These are phyloP conservation scores for Backusella morwellensis DNA, from an alignment of 192 early-diverging fungal genomes.

Conservation along the genomic window DNA sequence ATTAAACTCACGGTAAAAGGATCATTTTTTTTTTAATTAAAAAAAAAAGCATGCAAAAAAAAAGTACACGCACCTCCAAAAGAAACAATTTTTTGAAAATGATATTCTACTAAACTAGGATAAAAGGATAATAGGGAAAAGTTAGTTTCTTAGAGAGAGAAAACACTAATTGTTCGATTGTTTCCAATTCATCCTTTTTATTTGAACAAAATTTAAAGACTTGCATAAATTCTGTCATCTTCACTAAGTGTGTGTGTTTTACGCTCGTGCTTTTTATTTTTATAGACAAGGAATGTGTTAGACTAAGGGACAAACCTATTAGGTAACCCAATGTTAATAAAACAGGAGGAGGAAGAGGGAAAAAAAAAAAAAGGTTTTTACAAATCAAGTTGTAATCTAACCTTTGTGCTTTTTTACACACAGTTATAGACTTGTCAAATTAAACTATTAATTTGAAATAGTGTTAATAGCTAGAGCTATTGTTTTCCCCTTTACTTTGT, in stretches of 20 bases:
- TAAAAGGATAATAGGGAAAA: not conserved
- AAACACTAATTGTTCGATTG: not conserved
- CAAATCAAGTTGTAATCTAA: not conserved
- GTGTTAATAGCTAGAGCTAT: not conserved
- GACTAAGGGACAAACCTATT: not conserved
- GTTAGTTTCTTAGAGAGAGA: not conserved
- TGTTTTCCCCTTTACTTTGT: not conserved
- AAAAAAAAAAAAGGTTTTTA: not conserved
- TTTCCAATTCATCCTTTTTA: not conserved
- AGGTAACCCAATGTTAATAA: not conserved
- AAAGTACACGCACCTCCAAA: too few species aligned
- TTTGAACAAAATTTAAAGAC: not conserved
- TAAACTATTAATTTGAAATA: conserved; percentile 3
- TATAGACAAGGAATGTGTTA: conserved; percentile 14
- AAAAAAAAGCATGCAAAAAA: not conserved
- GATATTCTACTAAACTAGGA: not conserved
- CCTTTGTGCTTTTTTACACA: not conserved
- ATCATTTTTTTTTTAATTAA: not conserved
- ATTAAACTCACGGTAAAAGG: not conserved
- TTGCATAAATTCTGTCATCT: conserved; percentile 1
- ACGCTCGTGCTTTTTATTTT: conserved; percentile 13
- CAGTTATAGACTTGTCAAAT: conserved; percentile 3
- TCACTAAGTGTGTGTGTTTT: not conserved
- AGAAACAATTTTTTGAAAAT: not conserved
- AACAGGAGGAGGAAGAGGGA: not conserved